Evolutionary conservation across 768 basidiomycete species (phyloP), one percentile per base, ranked within the genome.

Genomic region (Kwoniella dendrophila): DNA sequence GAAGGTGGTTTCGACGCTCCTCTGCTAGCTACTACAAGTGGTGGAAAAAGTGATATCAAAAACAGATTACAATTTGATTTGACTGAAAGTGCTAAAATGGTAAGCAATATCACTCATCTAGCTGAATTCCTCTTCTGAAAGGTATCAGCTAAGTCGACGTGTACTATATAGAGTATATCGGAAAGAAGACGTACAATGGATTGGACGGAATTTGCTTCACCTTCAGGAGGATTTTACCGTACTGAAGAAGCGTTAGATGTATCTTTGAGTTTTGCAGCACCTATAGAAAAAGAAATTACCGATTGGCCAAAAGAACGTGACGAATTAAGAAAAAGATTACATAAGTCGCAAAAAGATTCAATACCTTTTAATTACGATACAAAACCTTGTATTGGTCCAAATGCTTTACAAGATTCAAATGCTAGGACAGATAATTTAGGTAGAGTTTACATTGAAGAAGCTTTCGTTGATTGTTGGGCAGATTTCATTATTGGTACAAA

Each of bases 321-420:
- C 0, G 91, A 87, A 68, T 81, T 94, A 6, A 83, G 83, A 22
- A 86, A 85, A 70, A 90, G 92, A 77, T 79, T 97, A 38, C 90
- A 90, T 78, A 95, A 94, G 80, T 83, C 86, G 3, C 88, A 92
- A 71, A 89, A 88, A 74, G 80, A 75, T 1, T 82, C 95, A 24
- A 91, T 92, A 1, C 81, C 87, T 0, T 99, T 99, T 74, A 88
- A 90, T 0, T 95, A 92, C 90, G 92, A 96, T 72, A 95, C 90
- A 0, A 87, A 88, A 41, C 90, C 92, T 0, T 86, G 90, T 87
- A 62, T 74, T 36, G 90, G 89, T 4, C 79, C 81, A 10, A 89
- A 91, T 68, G 90, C 90, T 71, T 69, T 57, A 5, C 43, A 48
- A 16, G 71, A 59, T 24, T n/a, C 36, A 1, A 49, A 33, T 12